Evolutionary conservation across 768 basidiomycete species (phyloP).

Genomic region (Cyclocybe aegerita): DNA sequence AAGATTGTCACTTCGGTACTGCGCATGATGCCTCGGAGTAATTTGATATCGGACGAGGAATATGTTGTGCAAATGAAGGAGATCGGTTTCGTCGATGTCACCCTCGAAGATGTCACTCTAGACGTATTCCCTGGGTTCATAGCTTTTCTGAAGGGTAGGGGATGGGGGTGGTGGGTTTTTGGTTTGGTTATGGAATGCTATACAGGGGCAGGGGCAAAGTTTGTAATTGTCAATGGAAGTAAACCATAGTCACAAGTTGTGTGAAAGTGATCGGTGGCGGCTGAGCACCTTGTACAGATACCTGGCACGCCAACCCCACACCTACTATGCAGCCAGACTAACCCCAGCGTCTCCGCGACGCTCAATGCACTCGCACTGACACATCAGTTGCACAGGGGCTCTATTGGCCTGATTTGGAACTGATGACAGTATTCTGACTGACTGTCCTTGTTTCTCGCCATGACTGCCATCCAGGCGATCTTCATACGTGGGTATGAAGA

Average conservation of each 20-base stretch:
- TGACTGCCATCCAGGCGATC: conserved; percentile 79
- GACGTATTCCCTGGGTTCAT: conserved; percentile 61
- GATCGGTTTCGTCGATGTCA: conserved; percentile 53
- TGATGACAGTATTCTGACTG: neutral
- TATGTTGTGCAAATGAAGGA: conserved; percentile 44
- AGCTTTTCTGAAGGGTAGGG: conserved; percentile 43
- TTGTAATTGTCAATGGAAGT: conserved; percentile 47
- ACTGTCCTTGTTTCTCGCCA: conserved; percentile 24
- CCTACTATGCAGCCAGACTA: too few species aligned
- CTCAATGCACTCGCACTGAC: too few species aligned
- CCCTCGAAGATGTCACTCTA: conserved; percentile 54
- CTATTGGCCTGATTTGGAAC: neutral
- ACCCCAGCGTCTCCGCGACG: too few species aligned
- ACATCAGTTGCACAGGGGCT: too few species aligned
- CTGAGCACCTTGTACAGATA: too few species aligned
- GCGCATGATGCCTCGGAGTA: conserved; percentile 45
- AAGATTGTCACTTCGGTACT: conserved; percentile 31
- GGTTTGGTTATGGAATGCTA: conserved; percentile 37
- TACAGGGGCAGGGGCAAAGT: conserved; percentile 38
- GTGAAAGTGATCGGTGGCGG: neutral
- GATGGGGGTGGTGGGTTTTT: conserved; percentile 44
- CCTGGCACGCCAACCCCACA: too few species aligned
- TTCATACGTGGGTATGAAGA: conserved; percentile 70
- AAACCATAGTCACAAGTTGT: conserved; percentile 8
- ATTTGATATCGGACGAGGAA: conserved; percentile 43